Evolutionary conservation across 139 green algal genomes (phyloP).

Genomic region (Monoraphidium neglectum): DNA sequence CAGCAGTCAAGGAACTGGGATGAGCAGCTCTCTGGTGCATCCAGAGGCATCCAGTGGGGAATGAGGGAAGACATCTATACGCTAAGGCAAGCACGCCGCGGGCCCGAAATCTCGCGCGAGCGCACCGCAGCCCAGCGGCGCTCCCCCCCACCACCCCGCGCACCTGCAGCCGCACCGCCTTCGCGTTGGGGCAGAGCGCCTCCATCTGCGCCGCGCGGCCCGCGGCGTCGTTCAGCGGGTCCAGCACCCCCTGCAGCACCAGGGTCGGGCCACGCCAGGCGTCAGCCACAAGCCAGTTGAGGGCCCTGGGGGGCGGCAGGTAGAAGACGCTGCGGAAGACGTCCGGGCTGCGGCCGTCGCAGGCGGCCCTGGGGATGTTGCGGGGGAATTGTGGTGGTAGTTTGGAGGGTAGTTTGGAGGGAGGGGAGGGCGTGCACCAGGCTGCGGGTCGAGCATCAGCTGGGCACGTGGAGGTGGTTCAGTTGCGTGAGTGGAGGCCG

Average conservation of each 20-base stretch:
- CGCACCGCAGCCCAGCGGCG: not conserved
- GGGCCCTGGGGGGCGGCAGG: conserved; percentile 75
- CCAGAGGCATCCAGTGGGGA: conserved; percentile 46
- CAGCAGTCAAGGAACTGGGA: not conserved
- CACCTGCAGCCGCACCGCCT: conserved; percentile 38
- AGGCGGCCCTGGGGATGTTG: conserved; percentile 36
- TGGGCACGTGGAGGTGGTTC: too few relatives aligned
- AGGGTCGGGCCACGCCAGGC: conserved; percentile 69
- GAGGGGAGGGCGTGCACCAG: too few relatives aligned
- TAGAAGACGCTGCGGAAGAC: conserved; percentile 88
- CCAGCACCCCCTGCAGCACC: conserved; percentile 73
- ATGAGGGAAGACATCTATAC: conserved; percentile 24
- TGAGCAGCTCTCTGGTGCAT: not conserved
- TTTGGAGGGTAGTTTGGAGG: not conserved
- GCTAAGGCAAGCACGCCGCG: not conserved
- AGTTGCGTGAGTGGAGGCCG: too few relatives aligned
- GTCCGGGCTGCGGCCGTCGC: conserved; percentile 55
- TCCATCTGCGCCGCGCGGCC: conserved; percentile 55
- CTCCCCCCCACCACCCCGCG: conserved; percentile 20
- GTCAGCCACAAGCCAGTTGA: conserved; percentile 82
- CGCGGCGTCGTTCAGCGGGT: conserved; percentile 86
- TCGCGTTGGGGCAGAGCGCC: conserved; percentile 41
- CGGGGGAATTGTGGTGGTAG: not conserved
- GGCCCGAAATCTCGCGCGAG: not conserved
- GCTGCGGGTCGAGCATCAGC: too few relatives aligned